Base-by-base conservation (phyloP, 495 filamentous ascomycete genomes). In the Melanomma pulvis-pyrius region DNA sequence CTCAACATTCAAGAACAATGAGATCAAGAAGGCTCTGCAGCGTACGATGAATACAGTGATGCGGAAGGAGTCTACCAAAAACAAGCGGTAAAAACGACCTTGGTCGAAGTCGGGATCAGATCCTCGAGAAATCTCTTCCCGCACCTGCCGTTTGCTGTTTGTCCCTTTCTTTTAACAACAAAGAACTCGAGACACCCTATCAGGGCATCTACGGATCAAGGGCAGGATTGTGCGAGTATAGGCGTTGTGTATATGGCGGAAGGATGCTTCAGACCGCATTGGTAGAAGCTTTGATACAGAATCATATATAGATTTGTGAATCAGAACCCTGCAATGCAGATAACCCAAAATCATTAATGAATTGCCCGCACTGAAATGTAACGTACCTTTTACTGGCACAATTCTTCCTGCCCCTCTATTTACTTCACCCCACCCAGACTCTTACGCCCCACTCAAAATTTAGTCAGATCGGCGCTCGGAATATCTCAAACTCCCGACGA, bases 1-100 rank as follows among this genome's bases (percentile, higher is more conserved):
- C n/a, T 78, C 83, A 0, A 84, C 82, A 0, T 97, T 97, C 79
- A 81, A 84, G 30, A 92, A 96, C 78, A 92, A 92, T 19, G 91
- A 94, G 48, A 86, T 98, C 53, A 93, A 89, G 75, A 84, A 82
- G 12, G 84, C 92, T 0, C 78, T 99, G 46, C 82, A 87, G 72
- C 83, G 87, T 53, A 85, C 89, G n/a, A 75, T 82, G 1, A 91
- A 96, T 36, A 92, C 89, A 80, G 79, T 91, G 67, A 81, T 84
- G 66, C 83, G 92, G 60, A 88, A 87, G 49, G 87, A 91, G 70
- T 46, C 39, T 7, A 26, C n/a, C 13, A 60, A 30, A 26, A 53
- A 41, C 13, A 46, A 32, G 54, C 30, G 36, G 32, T 50, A n/a
- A 50, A 50, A n/a, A 7, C n/a, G 2, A 44, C 13, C 9, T 44